These are phyloP conservation scores for Mrakia frigida DNA, from an alignment of 768 basidiomycete species.

Conservation along the genomic window DNA sequence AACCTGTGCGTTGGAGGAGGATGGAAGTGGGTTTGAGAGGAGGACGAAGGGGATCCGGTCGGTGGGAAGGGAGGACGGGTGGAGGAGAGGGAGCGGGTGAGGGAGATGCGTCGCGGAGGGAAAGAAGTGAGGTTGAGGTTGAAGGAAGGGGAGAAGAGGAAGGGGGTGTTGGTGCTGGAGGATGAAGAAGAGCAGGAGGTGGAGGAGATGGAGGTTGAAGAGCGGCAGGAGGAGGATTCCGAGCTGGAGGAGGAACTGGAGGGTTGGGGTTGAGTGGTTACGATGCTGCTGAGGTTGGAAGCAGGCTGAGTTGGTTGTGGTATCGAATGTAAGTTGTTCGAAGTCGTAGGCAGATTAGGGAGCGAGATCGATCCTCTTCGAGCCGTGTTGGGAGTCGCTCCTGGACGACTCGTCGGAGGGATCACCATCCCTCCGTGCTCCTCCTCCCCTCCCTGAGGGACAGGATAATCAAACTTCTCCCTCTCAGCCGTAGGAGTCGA, in stretches of 20 bases:
- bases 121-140: neutral
- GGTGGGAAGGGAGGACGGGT: neutral
- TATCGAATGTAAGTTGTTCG: neutral
- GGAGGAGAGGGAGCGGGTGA: constrained; percentile 10
- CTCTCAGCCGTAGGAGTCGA: constrained; percentile 6
- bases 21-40: constrained; percentile 6
- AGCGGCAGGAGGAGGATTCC: neutral
- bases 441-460: neutral
- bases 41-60: neutral
- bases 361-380: neutral
- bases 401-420: neutral
- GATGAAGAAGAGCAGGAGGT: neutral
- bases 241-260: neutral
- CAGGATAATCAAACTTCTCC: neutral
- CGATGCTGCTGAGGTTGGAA: neutral
- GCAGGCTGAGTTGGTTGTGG: neutral
- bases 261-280: neutral
- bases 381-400: neutral
- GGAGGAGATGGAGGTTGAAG: neutral
- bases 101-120: neutral
- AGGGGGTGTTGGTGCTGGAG: neutral
- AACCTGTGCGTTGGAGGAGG: neutral
- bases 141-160: neutral
- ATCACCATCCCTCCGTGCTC: neutral
- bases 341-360: neutral